Base-by-base conservation (phyloP, 495 filamentous ascomycete species). In the Pyronema omphalodes region DNA sequence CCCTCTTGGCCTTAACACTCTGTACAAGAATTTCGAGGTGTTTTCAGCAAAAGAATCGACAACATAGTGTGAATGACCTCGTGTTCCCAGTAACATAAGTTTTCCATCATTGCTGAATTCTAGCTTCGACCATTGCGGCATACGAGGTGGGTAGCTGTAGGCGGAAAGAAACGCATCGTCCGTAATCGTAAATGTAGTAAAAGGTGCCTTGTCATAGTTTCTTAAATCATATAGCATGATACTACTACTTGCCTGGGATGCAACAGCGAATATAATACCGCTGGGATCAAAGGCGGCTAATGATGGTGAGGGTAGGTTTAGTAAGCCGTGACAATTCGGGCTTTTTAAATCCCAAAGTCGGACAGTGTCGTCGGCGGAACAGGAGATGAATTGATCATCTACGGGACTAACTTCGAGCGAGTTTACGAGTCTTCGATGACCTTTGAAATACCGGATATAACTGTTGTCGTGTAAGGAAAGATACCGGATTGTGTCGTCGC, bases 81-180 rank as follows among this genome's bases (percentile, higher is more conserved):
- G 82, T 6, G 88, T 94, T 23, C 83, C 81, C 33, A 96, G 58
- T 18, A 98, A 75, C 51, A 98, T 64, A 55, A 75, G 76, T 64
- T 93, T 93, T 0, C 91, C 91, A 64, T 98, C 89, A 63, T 96
- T 96, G 49, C 83, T 84, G 65, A 98, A 96, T 56, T 93, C 85
- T 18, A 98, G 71, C 47, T 80, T 82, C 3, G 81, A 91, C 88
- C 89, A 96, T 14, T 73, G 72, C 12, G 66, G 69, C 57, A 65
- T 67, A 11, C 58, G 45, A 8, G 60, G 57, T 7, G 53, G 66
- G 45, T 63, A 56, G 19, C 58, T 54, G 41, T 61, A 63, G 14
- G 59, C 52, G 53, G 57, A 48, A 67, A 71, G 55, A 70, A 74
- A 9, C 65, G 67, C 19, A 67, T 73, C 51, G 68, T 74, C 18